Evolutionary conservation across 78 protist species (phyloP).

Genomic region (Mastigamoeba balamuthi): DNA sequence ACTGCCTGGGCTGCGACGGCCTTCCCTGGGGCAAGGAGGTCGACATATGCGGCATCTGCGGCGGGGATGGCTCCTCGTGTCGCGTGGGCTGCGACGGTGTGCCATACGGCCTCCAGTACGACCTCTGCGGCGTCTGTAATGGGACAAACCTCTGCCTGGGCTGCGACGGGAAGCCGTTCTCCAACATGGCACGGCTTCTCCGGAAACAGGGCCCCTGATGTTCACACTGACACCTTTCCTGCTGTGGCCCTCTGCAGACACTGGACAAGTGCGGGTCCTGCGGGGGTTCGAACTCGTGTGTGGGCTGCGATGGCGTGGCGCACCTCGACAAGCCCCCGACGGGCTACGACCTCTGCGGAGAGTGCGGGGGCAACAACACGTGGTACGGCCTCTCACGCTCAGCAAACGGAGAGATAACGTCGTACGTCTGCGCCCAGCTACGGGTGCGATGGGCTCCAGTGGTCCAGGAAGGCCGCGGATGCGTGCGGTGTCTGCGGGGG

Average conservation of each 20-base stretch:
- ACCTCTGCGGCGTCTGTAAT: not conserved
- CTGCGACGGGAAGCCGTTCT: not conserved
- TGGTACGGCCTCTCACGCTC: constrained; percentile 8
- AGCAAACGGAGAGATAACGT: too few relatives aligned
- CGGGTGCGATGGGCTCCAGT: constrained; percentile 27
- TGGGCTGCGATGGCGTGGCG: not conserved
- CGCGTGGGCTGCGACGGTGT: not conserved
- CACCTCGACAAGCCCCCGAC: not conserved
- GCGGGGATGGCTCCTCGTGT: not conserved
- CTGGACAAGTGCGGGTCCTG: not conserved
- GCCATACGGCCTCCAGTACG: not conserved
- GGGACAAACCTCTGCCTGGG: not conserved
- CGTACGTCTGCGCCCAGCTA: not conserved
- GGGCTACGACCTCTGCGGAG: constrained; percentile 15
- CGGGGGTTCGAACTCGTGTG: not conserved
- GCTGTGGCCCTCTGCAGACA: not conserved
- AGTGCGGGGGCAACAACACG: constrained; percentile 34
- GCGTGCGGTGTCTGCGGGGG: constrained; percentile 60
- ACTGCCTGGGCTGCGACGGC: not conserved
- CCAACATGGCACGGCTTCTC: not conserved
- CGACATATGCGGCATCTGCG: not conserved
- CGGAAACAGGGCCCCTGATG: too few relatives aligned
- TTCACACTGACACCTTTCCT: too few relatives aligned
- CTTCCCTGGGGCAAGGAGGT: not conserved
- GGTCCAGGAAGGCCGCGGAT: not conserved